Conservation (phyloP, 139 green algal genomes). For the Coelastrella sp. region DNA sequence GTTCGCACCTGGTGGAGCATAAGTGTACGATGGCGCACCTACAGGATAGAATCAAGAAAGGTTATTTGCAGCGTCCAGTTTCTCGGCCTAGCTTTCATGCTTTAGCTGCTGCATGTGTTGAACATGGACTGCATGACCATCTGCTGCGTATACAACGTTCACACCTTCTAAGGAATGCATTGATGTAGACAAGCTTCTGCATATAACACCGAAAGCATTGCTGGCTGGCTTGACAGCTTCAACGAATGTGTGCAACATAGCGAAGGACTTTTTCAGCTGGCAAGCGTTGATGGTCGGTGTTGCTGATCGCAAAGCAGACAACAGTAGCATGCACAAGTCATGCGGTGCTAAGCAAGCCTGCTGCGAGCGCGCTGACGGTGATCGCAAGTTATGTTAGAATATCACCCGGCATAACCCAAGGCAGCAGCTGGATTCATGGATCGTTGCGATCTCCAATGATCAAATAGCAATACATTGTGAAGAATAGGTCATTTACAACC, state of each 20-base stretch:
- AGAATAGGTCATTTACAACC: too few species aligned
- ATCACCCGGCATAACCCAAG: neutral
- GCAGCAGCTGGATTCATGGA: neutral
- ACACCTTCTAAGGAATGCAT: neutral
- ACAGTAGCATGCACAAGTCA: too few species aligned
- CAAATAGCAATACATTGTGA: too few species aligned
- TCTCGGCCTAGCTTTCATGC: too few species aligned
- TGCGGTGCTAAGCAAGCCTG: too few species aligned
- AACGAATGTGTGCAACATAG: neutral
- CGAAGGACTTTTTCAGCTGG: too few species aligned
- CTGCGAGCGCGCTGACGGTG: neutral
- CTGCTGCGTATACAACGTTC: neutral
- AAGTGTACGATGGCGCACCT: constrained; percentile 22
- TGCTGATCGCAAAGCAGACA: too few species aligned
- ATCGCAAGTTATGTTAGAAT: neutral
- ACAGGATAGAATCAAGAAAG: neutral
- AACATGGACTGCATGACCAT: too few species aligned
- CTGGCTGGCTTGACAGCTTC: neutral
- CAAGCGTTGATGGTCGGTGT: too few species aligned
- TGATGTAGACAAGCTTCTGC: neutral
- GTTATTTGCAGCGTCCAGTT: too few species aligned
- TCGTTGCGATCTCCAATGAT: too few species aligned
- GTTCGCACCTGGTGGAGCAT: constrained; percentile 23
- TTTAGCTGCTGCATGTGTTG: too few species aligned
- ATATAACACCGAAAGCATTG: neutral